Percentiles rank a stretch among this genome's conserved stretches.
Evolutionary conservation across 2,329 filamentous ascomycete genomes (phyloP).

Genomic region (Dothistroma pini): DNA sequence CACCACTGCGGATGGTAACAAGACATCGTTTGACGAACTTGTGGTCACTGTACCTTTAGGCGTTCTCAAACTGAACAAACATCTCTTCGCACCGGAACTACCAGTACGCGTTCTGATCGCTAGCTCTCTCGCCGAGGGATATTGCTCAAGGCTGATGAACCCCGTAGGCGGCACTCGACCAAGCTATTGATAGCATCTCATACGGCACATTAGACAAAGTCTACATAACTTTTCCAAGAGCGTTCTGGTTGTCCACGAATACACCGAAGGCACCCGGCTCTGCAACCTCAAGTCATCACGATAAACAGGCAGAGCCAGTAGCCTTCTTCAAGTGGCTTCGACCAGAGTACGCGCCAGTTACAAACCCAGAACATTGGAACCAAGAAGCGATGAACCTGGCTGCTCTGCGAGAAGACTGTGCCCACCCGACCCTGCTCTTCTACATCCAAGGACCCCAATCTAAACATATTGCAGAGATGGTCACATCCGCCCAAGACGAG

Average conservation of each 20-base stretch:
- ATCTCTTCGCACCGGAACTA: constrained; percentile 58
- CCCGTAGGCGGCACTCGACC: constrained; percentile 39
- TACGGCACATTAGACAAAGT: constrained; percentile 72
- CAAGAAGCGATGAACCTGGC: constrained; percentile 68
- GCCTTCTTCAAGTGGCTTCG: constrained; percentile 74
- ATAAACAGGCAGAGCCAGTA: background rate
- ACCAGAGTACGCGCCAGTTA: constrained; percentile 61
- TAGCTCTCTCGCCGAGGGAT: too few relatives aligned
- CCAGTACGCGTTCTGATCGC: constrained; percentile 35
- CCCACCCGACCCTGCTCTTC: constrained; percentile 82
- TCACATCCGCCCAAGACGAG: constrained; percentile 34
- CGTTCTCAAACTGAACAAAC: constrained; percentile 60
- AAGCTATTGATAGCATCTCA: constrained; percentile 61
- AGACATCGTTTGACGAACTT: constrained; percentile 61
- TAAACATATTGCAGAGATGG: constrained; percentile 47
- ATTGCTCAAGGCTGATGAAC: too few relatives aligned
- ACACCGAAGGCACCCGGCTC: background rate
- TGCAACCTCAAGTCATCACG: too few relatives aligned
- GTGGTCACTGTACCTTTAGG: constrained; percentile 66
- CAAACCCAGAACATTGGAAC: constrained; percentile 61
- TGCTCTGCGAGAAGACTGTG: constrained; percentile 51
- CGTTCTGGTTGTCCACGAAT: constrained; percentile 61
- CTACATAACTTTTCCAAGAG: constrained; percentile 60
- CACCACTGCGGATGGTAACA: constrained; percentile 43
- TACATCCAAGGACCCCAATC: constrained; percentile 68